Evolutionary conservation across 108 stramenopile species (phyloP).

Genomic region (Pseudonitzschia delicatissima): DNA sequence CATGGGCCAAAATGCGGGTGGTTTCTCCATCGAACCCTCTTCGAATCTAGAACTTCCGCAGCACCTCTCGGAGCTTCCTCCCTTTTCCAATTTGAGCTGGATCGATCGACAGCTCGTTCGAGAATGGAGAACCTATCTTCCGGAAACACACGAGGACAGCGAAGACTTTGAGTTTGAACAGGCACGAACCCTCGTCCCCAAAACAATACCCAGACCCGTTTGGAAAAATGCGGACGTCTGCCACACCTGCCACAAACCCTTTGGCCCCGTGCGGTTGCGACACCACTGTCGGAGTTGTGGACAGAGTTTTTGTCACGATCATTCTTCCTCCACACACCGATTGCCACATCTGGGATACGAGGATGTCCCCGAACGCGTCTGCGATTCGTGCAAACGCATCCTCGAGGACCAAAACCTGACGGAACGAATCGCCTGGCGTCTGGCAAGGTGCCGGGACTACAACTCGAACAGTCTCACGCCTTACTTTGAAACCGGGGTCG

Average conservation of each 20-base stretch:
- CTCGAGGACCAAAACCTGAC: slow-evolving; percentile 75
- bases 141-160: slow-evolving; percentile 13
- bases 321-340: slow-evolving; percentile 52
- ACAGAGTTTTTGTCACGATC: slow-evolving; percentile 72
- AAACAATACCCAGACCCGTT: slow-evolving; percentile 51
- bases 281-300: slow-evolving; percentile 95
- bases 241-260: slow-evolving; percentile 59
- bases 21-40: slow-evolving; percentile 17
- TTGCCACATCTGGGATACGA: slow-evolving; percentile 86
- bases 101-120: slow-evolving; percentile 78
- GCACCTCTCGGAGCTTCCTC: slow-evolving; percentile 31
- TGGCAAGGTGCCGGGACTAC: slow-evolving; percentile 79
- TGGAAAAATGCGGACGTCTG: slow-evolving; percentile 73
- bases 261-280: slow-evolving; percentile 83
- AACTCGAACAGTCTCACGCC: slow-evolving; percentile 52
- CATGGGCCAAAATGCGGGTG: slow-evolving; percentile 39
- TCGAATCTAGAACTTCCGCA: slow-evolving; percentile 3
- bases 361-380: slow-evolving; percentile 83
- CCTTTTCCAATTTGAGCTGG: slow-evolving; percentile 73
- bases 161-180: slow-evolving; percentile 51
- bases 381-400: slow-evolving; percentile 65
- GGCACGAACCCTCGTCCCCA: slow-evolving; percentile 70
- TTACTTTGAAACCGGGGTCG: slow-evolving; percentile 81
- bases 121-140: slow-evolving; percentile 81
- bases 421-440: slow-evolving; percentile 84